These are phyloP conservation scores for Colletotrichum simmondsii DNA, from an alignment of 2,329 filamentous ascomycete genomes.

Conservation along the genomic window DNA sequence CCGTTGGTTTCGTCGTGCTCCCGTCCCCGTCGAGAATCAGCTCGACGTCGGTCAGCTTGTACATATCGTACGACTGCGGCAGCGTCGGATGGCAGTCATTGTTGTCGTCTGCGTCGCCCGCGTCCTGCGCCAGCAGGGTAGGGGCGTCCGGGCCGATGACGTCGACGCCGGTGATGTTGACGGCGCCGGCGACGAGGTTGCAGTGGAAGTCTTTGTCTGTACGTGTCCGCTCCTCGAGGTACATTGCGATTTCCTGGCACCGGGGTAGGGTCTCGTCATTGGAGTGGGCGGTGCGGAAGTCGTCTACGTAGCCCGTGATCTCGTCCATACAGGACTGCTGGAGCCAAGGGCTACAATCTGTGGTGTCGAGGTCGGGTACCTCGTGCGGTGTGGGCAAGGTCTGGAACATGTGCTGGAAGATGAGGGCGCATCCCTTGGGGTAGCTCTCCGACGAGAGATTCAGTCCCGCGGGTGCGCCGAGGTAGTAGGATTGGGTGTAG, in stretches of 20 bases:
- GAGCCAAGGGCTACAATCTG: slow-evolving; percentile 31
- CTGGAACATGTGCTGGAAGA: slow-evolving; percentile 34
- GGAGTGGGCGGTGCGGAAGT: slow-evolving; percentile 28
- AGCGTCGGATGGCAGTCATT: slow-evolving; percentile 28
- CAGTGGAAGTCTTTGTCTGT: slow-evolving; percentile 29
- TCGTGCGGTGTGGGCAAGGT: slow-evolving; percentile 31
- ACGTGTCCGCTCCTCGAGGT: slow-evolving; percentile 31
- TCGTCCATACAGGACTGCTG: slow-evolving; percentile 35
- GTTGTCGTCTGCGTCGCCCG: background rate
- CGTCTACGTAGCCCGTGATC: slow-evolving; percentile 34
- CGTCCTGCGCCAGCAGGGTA: background rate
- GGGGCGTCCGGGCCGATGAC: slow-evolving; percentile 30
- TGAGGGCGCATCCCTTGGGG: slow-evolving; percentile 31
- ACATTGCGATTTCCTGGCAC: slow-evolving; percentile 30
- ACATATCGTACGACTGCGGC: slow-evolving; percentile 20
- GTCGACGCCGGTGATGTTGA: slow-evolving; percentile 29
- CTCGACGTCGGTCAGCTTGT: slow-evolving; percentile 30
- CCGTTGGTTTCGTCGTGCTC: slow-evolving; percentile 9
- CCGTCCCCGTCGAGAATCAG: slow-evolving; percentile 24
- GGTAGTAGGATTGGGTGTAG: slow-evolving; percentile 33
- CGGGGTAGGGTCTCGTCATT: slow-evolving; percentile 14
- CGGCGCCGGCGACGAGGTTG: slow-evolving; percentile 32
- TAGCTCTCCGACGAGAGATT: slow-evolving; percentile 17
- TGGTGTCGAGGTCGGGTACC: slow-evolving; percentile 26
- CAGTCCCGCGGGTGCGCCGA: slow-evolving; percentile 25